Percentiles rank a stretch among this genome's conserved stretches.
Conservation (phyloP, 2,329 filamentous ascomycete species). For the Alternaria brassicicola region DNA sequence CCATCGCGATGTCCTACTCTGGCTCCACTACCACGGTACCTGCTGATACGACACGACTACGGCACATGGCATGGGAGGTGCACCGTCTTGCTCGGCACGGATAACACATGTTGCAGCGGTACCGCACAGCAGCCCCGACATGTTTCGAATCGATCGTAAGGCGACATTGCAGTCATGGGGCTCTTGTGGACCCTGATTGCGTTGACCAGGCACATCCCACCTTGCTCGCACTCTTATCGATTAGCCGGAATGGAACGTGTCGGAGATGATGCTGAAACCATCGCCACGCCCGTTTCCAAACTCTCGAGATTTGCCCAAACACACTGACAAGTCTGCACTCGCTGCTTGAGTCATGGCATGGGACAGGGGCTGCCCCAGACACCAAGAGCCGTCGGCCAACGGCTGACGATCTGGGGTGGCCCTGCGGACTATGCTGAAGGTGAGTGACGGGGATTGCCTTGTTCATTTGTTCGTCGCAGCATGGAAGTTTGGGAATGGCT, state of each 20-base stretch:
- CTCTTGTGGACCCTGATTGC: not conserved
- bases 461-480: not conserved
- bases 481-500: not conserved
- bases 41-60: not conserved
- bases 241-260: not conserved
- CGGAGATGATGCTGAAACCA: not conserved
- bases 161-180: not conserved
- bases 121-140: not conserved
- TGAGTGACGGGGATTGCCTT: constrained; percentile 32
- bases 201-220: not conserved
- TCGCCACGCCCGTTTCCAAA: not conserved
- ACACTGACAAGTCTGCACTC: not conserved
- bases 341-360: not conserved
- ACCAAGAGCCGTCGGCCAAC: not conserved
- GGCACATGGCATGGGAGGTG: not conserved
- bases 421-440: constrained; percentile 16
- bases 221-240: not conserved
- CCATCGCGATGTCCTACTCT: not conserved
- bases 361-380: constrained; percentile 2
- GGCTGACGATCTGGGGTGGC: constrained; percentile 2
- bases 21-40: not conserved
- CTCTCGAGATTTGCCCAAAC: not conserved
- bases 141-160: not conserved
- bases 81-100: not conserved
- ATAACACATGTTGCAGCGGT: not conserved